Conservation (phyloP, 192 early-diverging fungal species). For the Phlyctochytrium planicorne region DNA sequence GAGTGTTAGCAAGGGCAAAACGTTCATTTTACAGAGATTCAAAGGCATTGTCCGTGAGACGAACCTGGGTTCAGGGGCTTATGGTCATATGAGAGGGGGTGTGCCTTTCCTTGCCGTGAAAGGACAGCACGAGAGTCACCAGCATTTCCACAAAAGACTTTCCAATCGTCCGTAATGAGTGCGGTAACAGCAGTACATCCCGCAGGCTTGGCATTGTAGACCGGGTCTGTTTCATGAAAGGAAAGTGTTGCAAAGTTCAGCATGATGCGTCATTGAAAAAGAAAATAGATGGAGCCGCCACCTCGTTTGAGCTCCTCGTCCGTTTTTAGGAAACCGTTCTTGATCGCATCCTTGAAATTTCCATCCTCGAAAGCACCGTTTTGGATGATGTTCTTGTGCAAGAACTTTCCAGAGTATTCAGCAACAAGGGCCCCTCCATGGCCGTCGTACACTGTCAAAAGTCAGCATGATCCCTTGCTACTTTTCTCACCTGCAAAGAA, state of each 20-base stretch:
- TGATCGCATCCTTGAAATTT: slow-evolving; percentile 73
- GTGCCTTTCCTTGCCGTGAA: slow-evolving; percentile 67
- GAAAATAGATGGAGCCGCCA: slow-evolving; percentile 25
- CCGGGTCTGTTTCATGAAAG: slow-evolving; percentile 49
- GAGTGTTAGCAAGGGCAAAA: slow-evolving; percentile 8
- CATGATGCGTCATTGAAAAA: neutral
- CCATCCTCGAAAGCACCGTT: slow-evolving; percentile 60
- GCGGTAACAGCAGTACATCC: slow-evolving; percentile 93
- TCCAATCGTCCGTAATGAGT: slow-evolving; percentile 77
- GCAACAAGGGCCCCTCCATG: slow-evolving; percentile 86
- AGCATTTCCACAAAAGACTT: slow-evolving; percentile 83
- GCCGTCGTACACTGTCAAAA: slow-evolving; percentile 95
- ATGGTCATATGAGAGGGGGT: slow-evolving; percentile 85
- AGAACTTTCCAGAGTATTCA: slow-evolving; percentile 70
- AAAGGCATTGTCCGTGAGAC: neutral
- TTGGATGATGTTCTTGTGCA: slow-evolving; percentile 70
- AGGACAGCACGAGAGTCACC: slow-evolving; percentile 94
- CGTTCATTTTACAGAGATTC: neutral
- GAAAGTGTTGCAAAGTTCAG: too few species aligned
- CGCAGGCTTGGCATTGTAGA: slow-evolving; percentile 73
- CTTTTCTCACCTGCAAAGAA: slow-evolving; percentile 17
- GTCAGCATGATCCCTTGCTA: too few species aligned
- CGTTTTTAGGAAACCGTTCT: slow-evolving; percentile 72
- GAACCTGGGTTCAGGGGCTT: slow-evolving; percentile 79
- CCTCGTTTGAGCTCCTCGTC: slow-evolving; percentile 76